These are phyloP conservation scores for Abrus precatorius DNA, from an alignment of 306 rosid species.

Conservation along the genomic window DNA sequence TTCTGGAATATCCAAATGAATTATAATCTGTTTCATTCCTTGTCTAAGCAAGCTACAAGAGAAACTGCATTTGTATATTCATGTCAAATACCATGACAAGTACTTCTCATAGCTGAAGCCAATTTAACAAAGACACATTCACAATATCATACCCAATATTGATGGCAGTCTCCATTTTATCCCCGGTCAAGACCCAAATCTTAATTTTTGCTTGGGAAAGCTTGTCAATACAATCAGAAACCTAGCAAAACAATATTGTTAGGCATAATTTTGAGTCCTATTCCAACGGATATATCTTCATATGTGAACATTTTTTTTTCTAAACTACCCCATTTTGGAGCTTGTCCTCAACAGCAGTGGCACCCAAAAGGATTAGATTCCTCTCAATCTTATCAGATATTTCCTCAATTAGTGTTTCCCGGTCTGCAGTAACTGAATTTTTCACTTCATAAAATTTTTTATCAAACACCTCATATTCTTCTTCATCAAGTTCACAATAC, in stretches of 20 bases:
- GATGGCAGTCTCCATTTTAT: constrained; percentile 97
- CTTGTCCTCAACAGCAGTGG: constrained; percentile 96
- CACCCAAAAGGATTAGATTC: constrained; percentile 81
- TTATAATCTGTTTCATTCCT: constrained; percentile 88
- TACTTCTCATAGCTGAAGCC: background rate
- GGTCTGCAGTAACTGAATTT: constrained; percentile 67
- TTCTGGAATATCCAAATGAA: constrained; percentile 73
- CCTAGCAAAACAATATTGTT: constrained; percentile 60
- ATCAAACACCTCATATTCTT: constrained; percentile 67
- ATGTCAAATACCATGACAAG: constrained; percentile 53
- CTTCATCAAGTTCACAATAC: constrained; percentile 76
- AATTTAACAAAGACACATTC: constrained; percentile 21
- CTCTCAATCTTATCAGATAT: constrained; percentile 70
- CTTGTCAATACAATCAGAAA: constrained; percentile 88
- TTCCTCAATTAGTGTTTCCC: constrained; percentile 70
- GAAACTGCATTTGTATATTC: constrained; percentile 63
- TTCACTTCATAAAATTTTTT: constrained; percentile 62
- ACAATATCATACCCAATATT: constrained; percentile 77
- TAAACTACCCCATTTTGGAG: constrained; percentile 90
- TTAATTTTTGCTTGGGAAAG: constrained; percentile 94
- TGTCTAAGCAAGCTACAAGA: constrained; percentile 92
- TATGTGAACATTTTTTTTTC: constrained; percentile 1
- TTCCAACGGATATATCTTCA: constrained; percentile 35
- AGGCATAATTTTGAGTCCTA: constrained; percentile 19
- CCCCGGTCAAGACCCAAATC: constrained; percentile 96